Conservation (phyloP, 768 basidiomycete species). For the Pholiota conissans region DNA sequence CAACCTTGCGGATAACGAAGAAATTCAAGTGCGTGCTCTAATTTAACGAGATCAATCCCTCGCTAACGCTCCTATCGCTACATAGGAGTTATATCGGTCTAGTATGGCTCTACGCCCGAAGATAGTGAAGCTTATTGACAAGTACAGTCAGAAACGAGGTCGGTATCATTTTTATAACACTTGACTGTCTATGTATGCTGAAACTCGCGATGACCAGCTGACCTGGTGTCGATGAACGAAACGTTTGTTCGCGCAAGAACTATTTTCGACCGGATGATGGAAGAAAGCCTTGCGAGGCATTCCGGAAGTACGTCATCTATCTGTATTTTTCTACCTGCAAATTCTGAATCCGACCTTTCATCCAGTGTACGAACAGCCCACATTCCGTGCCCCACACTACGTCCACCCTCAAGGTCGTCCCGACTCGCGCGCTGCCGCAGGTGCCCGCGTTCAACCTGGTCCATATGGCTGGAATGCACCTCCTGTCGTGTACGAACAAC, state of each 20-base stretch:
- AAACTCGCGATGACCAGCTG: slow-evolving; percentile 52
- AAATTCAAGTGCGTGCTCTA: slow-evolving; percentile 62
- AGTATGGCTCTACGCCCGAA: slow-evolving; percentile 90
- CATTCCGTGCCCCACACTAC: slow-evolving; percentile 23
- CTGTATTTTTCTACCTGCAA: slow-evolving; percentile 1
- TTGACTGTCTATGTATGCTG: slow-evolving; percentile 2
- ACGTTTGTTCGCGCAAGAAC: slow-evolving; percentile 86
- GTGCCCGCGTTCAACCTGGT: slow-evolving; percentile 25
- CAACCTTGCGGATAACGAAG: slow-evolving; percentile 88
- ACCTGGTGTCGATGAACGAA: slow-evolving; percentile 93
- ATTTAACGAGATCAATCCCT: slow-evolving; percentile 4
- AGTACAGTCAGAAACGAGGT: slow-evolving; percentile 93
- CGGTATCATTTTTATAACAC: neutral
- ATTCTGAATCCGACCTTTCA: slow-evolving; percentile 9
- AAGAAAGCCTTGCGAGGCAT: slow-evolving; percentile 80
- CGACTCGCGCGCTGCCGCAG: slow-evolving; percentile 26
- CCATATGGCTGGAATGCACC: slow-evolving; percentile 55
- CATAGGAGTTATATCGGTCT: slow-evolving; percentile 84
- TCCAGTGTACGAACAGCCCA: slow-evolving; percentile 55
- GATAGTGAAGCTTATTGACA: slow-evolving; percentile 95
- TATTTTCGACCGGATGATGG: slow-evolving; percentile 94
- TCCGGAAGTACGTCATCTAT: slow-evolving; percentile 48
- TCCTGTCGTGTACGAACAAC: slow-evolving; percentile 26
- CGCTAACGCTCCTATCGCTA: neutral
- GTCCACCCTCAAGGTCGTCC: slow-evolving; percentile 19